These are phyloP conservation scores for Comarum palustre DNA, from an alignment of 306 rosid species.

Conservation along the genomic window DNA sequence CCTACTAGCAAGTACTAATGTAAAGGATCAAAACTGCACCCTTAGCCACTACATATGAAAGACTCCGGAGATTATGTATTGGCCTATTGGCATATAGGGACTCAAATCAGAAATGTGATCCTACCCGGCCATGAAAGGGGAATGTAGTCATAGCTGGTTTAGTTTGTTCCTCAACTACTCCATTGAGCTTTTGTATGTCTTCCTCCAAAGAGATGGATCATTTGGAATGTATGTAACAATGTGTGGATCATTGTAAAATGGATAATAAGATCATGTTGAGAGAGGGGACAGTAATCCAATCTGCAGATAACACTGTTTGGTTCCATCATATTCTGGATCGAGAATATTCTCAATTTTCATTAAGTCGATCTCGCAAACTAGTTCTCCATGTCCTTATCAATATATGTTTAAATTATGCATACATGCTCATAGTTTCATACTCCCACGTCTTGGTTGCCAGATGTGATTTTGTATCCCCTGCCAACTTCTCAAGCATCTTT, in stretches of 20 bases:
- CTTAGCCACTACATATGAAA: neutral
- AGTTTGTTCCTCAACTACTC: slow-evolving; percentile 2
- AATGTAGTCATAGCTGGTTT: neutral
- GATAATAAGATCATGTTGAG: neutral
- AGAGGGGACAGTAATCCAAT: slow-evolving; percentile 26
- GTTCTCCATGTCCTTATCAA: slow-evolving; percentile 1
- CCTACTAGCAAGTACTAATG: too few species aligned
- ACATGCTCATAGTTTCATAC: slow-evolving; percentile 2
- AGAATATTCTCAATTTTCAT: slow-evolving; percentile 15
- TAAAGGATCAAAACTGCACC: neutral
- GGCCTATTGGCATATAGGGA: neutral
- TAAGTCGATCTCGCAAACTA: slow-evolving; percentile 15
- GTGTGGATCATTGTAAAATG: neutral
- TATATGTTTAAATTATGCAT: neutral
- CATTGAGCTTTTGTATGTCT: neutral
- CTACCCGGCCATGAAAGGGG: neutral
- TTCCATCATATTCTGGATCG: slow-evolving; percentile 1
- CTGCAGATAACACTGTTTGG: slow-evolving; percentile 22
- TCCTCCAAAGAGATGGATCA: neutral
- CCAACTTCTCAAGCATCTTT: slow-evolving; percentile 13
- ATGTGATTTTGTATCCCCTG: slow-evolving; percentile 15
- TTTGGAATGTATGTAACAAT: slow-evolving; percentile 2
- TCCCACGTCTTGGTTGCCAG: slow-evolving; percentile 37
- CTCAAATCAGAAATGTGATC: neutral
- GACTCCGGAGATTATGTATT: neutral